A percentile compares a stretch with the other conserved stretches of the same genome.
Evolutionary conservation across 2,329 filamentous ascomycete species (phyloP).

Genomic region (Chalara sp.): DNA sequence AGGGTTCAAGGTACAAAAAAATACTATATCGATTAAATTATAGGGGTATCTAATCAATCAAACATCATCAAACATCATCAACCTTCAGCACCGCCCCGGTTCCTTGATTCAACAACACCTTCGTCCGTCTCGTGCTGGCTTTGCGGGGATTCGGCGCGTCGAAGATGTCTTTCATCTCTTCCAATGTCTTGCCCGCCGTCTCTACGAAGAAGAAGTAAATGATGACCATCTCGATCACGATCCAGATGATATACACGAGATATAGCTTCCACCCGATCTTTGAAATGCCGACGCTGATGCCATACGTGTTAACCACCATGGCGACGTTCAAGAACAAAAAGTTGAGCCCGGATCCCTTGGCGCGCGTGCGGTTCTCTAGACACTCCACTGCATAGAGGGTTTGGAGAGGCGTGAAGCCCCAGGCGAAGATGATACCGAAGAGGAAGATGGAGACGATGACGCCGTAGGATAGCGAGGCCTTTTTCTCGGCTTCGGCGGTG

Average conservation of each 20-base stretch:
- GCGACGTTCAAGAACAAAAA: slow-evolving; percentile 27
- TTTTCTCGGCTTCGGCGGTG: slow-evolving; percentile 22
- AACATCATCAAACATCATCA: slow-evolving; percentile 7
- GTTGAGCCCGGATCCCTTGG: slow-evolving; percentile 41
- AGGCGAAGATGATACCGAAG: slow-evolving; percentile 36
- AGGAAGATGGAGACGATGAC: slow-evolving; percentile 43
- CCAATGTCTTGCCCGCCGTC: slow-evolving; percentile 20
- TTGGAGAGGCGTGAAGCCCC: slow-evolving; percentile 37
- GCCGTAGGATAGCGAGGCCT: slow-evolving; percentile 33
- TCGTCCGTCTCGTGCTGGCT: slow-evolving; percentile 20
- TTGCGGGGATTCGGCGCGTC: slow-evolving; percentile 22
- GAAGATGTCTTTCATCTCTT: slow-evolving; percentile 20
- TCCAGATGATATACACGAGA: slow-evolving; percentile 19
- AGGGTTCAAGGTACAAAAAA: no score
- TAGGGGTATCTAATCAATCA: no score
- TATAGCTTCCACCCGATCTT: slow-evolving; percentile 30
- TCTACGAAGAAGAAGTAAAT: slow-evolving; percentile 28
- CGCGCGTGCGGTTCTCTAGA: slow-evolving; percentile 37
- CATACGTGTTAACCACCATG: slow-evolving; percentile 32
- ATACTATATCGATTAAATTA: no score
- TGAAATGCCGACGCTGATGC: slow-evolving; percentile 30
- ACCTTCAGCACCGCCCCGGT: slow-evolving; percentile 17
- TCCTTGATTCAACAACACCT: slow-evolving; percentile 14
- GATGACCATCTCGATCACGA: slow-evolving; percentile 12
- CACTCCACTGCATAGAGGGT: slow-evolving; percentile 42